These are phyloP conservation scores for Penicillium cinerascens DNA, from an alignment of 495 filamentous ascomycete genomes.

Conservation along the genomic window DNA sequence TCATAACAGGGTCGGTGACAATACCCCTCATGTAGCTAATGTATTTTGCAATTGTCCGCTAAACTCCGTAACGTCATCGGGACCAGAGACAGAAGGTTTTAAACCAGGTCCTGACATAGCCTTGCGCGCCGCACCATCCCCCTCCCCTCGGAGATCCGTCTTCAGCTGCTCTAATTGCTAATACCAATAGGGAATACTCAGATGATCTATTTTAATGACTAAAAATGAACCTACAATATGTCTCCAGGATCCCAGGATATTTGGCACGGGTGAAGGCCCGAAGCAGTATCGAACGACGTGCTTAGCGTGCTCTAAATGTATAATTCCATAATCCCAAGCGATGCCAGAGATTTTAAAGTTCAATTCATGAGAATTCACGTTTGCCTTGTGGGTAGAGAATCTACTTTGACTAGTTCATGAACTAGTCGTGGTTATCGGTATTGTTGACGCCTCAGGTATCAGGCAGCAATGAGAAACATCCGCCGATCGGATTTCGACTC, in stretches of 20 bases:
- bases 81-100: neutral
- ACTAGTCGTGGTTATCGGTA: neutral
- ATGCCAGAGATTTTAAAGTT: no score
- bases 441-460: constrained; percentile 7
- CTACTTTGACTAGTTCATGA: no score
- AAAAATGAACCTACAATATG: no score
- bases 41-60: neutral
- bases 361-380: no score
- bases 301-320: constrained; percentile 9
- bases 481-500: neutral
- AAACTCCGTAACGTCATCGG: neutral
- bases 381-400: no score
- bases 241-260: no score
- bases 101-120: neutral
- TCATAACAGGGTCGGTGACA: neutral
- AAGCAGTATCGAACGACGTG: constrained; percentile 6
- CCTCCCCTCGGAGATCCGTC: neutral
- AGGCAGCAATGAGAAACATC: neutral
- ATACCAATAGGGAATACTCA: neutral
- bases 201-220: no score
- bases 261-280: no score
- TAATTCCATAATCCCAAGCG: neutral
- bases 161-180: neutral
- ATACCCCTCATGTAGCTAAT: neutral
- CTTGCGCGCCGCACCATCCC: neutral